A percentile compares a stretch with the other conserved stretches of the same genome.
Evolutionary conservation across 225 moss, liverwort and hornwort genomes (phyloP).

Genomic region (Bryum argenteum): DNA sequence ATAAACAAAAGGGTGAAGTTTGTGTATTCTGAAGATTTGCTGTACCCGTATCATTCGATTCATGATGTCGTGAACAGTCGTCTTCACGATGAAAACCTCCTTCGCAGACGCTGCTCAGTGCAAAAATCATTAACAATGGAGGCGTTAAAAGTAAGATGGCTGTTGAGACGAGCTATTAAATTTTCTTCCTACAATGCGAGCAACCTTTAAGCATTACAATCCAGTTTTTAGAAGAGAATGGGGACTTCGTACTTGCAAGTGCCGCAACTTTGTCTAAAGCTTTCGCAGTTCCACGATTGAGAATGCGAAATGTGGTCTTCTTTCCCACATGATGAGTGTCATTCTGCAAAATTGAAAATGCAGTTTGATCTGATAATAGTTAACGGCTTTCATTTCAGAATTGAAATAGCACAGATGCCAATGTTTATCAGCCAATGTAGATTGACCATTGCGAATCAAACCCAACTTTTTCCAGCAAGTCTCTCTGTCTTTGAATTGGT

Average conservation of each 20-base stretch:
- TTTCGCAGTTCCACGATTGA: constrained; percentile 70
- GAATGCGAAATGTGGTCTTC: constrained; percentile 58
- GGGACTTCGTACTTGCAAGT: constrained; percentile 39
- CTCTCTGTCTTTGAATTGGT: background rate
- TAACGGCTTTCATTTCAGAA: background rate
- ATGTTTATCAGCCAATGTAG: background rate
- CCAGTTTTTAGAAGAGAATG: too few relatives aligned
- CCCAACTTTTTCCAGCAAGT: background rate
- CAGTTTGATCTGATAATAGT: too few relatives aligned
- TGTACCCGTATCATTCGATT: constrained; percentile 60
- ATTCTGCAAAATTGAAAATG: constrained; percentile 28
- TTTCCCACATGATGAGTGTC: constrained; percentile 50
- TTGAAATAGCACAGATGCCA: background rate
- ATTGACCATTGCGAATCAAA: background rate
- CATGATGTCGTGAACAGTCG: constrained; percentile 59
- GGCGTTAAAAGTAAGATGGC: too few relatives aligned
- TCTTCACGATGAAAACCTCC: constrained; percentile 60
- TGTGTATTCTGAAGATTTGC: background rate
- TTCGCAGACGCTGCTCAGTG: constrained; percentile 38
- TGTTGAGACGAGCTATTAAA: too few relatives aligned
- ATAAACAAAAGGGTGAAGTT: too few relatives aligned
- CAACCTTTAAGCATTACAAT: too few relatives aligned
- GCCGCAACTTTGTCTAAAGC: constrained; percentile 65
- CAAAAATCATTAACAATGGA: constrained; percentile 2
- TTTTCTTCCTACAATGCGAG: too few relatives aligned